phyloP scores from a whole-genome alignment of 306 rosid species.

The Hippophae tibetana region DNA sequence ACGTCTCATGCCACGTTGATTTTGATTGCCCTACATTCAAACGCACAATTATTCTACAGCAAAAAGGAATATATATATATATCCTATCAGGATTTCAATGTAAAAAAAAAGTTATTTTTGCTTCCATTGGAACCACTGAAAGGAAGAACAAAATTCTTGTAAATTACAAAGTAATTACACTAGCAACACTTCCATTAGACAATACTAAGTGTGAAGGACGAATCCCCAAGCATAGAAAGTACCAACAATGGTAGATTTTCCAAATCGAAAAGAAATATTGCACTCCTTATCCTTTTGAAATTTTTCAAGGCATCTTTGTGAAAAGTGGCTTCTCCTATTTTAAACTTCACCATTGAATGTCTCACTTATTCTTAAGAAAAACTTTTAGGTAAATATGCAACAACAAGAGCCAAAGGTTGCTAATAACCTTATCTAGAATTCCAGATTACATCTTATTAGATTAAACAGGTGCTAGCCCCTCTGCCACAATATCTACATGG shows the following conservation, averaged over 20 bases:
- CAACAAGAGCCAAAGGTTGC: not conserved
- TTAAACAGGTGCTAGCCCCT: too few relatives aligned
- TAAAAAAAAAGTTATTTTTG: not conserved
- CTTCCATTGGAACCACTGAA: not conserved
- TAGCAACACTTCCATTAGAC: not conserved
- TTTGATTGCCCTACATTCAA: constrained; percentile 33
- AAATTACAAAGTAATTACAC: constrained; percentile 13
- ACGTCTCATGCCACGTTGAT: constrained; percentile 38
- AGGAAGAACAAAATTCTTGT: constrained; percentile 4
- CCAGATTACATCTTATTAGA: too few relatives aligned
- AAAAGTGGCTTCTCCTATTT: not conserved
- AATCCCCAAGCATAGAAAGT: not conserved
- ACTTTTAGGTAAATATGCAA: not conserved
- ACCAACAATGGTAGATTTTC: not conserved
- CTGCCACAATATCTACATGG: too few relatives aligned
- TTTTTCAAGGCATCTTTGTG: not conserved
- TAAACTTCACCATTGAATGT: not conserved
- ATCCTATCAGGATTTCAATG: not conserved
- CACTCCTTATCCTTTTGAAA: not conserved
- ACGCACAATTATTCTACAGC: constrained; percentile 9
- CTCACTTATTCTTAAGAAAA: constrained; percentile 3
- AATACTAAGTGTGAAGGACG: not conserved
- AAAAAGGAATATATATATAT: not conserved
- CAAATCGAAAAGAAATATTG: not conserved
- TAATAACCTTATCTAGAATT: not conserved